Conservation (phyloP, 495 filamentous ascomycete genomes). For the Pyrenula aspistea region DNA sequence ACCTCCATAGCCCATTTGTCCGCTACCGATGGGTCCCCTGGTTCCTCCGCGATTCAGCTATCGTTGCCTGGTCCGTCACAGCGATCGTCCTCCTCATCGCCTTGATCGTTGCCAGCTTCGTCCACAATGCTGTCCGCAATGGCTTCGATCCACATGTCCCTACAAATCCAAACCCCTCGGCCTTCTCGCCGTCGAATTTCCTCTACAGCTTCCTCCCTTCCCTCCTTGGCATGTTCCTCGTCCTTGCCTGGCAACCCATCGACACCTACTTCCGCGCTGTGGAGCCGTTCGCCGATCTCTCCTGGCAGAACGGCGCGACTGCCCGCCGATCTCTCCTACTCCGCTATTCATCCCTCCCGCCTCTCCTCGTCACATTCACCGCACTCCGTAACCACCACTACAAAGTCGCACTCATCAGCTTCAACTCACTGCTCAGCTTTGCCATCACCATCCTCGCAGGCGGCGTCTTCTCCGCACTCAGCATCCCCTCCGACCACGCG, state of each 20-base stretch:
- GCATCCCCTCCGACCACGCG: conserved; percentile 31
- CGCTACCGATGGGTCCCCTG: conserved; percentile 65
- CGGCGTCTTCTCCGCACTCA: conserved; percentile 73
- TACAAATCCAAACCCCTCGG: conserved; percentile 44
- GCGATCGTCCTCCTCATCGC: conserved; percentile 56
- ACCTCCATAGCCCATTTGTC: conserved; percentile 32
- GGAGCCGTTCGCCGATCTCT: conserved; percentile 60
- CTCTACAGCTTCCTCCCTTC: conserved; percentile 76
- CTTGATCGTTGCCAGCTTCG: conserved; percentile 65
- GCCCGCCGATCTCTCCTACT: conserved; percentile 61
- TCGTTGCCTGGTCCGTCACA: conserved; percentile 51
- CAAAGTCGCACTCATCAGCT: conserved; percentile 55
- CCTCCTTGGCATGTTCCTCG: conserved; percentile 60
- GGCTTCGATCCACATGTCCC: conserved; percentile 62
- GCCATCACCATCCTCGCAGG: conserved; percentile 65
- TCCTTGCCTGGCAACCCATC: conserved; percentile 65
- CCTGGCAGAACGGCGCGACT: conserved; percentile 41
- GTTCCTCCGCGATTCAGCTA: conserved; percentile 54
- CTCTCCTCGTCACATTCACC: conserved; percentile 46
- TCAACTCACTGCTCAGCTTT: conserved; percentile 50
- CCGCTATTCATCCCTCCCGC: conserved; percentile 56
- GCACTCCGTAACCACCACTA: conserved; percentile 57
- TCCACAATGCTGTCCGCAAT: conserved; percentile 47
- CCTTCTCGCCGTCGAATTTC: conserved; percentile 80
- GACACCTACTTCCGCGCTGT: conserved; percentile 65